Evolutionary conservation across 345 rosid genomes (phyloP).

Genomic region (Citrus reticulata): DNA sequence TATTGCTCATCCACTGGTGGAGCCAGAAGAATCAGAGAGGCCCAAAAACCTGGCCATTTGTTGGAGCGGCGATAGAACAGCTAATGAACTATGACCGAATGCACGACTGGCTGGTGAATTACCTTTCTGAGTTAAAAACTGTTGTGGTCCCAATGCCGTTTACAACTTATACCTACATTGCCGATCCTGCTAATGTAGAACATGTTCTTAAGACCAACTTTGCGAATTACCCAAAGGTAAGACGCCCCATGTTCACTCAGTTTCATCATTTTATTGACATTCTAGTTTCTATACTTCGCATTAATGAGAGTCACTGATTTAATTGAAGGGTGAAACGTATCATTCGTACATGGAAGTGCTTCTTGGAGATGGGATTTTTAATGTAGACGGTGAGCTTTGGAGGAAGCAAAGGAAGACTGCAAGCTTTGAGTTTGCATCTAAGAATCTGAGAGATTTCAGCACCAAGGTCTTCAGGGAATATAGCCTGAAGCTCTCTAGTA

Average conservation of each 20-base stretch:
- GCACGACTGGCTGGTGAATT: constrained; percentile 92
- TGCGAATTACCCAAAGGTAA: constrained; percentile 85
- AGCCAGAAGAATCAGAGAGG: constrained; percentile 65
- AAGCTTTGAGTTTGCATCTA: constrained; percentile 94
- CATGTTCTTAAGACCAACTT: constrained; percentile 87
- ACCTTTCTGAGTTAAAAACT: constrained; percentile 54
- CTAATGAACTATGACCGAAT: constrained; percentile 67
- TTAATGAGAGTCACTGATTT: not conserved
- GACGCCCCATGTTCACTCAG: not conserved
- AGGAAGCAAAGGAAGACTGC: constrained; percentile 92
- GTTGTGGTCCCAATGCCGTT: constrained; percentile 91
- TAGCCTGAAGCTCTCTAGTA: constrained; percentile 68
- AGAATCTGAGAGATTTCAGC: constrained; percentile 89
- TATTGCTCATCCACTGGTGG: constrained; percentile 70
- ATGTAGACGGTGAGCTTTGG: constrained; percentile 89
- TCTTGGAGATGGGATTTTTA: constrained; percentile 87
- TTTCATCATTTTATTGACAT: not conserved
- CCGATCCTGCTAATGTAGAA: constrained; percentile 88
- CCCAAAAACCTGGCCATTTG: constrained; percentile 91
- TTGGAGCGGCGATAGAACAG: constrained; percentile 90
- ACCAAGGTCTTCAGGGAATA: constrained; percentile 79
- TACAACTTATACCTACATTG: constrained; percentile 84
- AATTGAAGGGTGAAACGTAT: constrained; percentile 75
- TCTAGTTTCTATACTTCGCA: not conserved
- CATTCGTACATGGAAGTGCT: constrained; percentile 95